phyloP scores from a whole-genome alignment of 306 rosid species.

The Cucumis melo region DNA sequence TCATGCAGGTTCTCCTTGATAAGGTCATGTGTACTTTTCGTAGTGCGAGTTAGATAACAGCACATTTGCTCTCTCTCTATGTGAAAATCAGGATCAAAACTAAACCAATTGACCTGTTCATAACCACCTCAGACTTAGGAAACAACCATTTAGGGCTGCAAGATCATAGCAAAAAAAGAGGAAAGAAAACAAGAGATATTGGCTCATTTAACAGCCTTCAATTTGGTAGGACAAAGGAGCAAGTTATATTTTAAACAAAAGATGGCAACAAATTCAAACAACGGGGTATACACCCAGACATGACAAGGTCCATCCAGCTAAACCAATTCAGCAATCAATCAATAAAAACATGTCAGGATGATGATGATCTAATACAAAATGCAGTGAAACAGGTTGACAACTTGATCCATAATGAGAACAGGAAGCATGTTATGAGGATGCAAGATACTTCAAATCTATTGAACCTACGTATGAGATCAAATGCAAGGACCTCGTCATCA shows the following conservation, averaged over 20 bases:
- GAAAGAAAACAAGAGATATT: not conserved
- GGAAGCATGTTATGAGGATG: constrained; percentile 17
- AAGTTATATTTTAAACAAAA: not conserved
- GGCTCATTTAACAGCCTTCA: not conserved
- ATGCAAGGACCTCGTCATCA: constrained; percentile 82
- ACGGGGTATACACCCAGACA: not conserved
- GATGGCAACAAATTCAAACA: not conserved
- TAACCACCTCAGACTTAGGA: constrained; percentile 17
- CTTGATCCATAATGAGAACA: constrained; percentile 1
- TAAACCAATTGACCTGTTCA: constrained; percentile 89
- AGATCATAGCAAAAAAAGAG: not conserved
- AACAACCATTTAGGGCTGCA: not conserved
- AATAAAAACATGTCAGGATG: not conserved
- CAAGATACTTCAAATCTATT: constrained; percentile 21
- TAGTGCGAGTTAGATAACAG: constrained; percentile 91
- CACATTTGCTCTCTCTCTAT: constrained; percentile 93
- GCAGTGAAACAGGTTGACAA: constrained; percentile 1
- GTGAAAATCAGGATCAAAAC: constrained; percentile 89
- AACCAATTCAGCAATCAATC: not conserved
- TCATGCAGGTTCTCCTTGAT: constrained; percentile 84
- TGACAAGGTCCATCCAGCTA: not conserved
- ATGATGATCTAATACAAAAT: not conserved
- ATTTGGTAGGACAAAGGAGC: not conserved
- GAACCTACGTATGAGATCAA: constrained; percentile 46
- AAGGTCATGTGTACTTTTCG: constrained; percentile 75